Conservation (phyloP, 1,284 basidiomycete species). For the Rhodotorula sp. region DNA sequence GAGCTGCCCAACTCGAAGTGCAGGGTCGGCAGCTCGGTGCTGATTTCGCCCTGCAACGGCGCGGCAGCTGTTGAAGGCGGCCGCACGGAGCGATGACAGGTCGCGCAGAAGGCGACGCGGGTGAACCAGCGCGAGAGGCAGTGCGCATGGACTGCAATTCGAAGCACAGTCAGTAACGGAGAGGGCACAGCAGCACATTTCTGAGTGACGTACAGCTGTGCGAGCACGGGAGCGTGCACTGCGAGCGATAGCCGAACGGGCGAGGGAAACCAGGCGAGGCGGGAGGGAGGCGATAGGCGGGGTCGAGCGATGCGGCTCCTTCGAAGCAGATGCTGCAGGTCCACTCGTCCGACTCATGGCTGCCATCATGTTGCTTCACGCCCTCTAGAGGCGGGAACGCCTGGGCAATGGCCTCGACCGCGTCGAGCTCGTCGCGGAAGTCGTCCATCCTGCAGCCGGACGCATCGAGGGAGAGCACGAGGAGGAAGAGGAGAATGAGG, state of each 20-base stretch:
- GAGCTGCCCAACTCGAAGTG: too few species aligned
- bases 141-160: constrained; percentile 15
- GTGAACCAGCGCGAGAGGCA: constrained; percentile 17
- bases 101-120: constrained; percentile 15
- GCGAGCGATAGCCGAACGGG: not conserved
- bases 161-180: not conserved
- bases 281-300: not conserved
- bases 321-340: constrained; percentile 19
- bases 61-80: not conserved
- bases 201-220: constrained; percentile 5
- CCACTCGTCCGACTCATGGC: not conserved
- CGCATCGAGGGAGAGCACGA: not conserved
- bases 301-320: not conserved
- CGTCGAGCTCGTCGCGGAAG: not conserved
- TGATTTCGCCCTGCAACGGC: too few species aligned
- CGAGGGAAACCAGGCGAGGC: too few species aligned
- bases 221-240: not conserved
- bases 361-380: too few species aligned
- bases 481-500: not conserved
- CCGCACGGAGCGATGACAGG: constrained; percentile 12
- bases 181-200: not conserved
- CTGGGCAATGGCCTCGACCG: not conserved
- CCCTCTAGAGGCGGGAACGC: not conserved
- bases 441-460: not conserved
- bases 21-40: too few species aligned